These are phyloP conservation scores for Plasmodium gonderi DNA, from an alignment of 169 alveolate genomes.

Conservation along the genomic window DNA sequence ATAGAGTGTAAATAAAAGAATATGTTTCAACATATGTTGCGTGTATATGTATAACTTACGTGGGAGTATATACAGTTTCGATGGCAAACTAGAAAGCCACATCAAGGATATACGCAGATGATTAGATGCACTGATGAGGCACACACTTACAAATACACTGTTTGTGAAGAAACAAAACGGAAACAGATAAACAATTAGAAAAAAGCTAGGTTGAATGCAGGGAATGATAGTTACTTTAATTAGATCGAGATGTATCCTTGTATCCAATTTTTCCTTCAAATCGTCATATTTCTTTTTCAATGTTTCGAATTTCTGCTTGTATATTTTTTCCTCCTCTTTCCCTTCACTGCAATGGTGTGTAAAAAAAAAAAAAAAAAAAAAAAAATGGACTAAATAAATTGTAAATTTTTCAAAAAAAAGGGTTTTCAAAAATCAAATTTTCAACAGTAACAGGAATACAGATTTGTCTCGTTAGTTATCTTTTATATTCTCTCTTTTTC, in stretches of 20 bases:
- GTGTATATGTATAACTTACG: not conserved
- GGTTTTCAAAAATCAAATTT: not conserved
- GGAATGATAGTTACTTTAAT: slow-evolving; percentile 14
- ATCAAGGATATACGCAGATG: not conserved
- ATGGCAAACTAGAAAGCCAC: too few relatives aligned
- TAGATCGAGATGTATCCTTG: slow-evolving; percentile 27
- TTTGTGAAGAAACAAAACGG: not conserved
- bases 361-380: not conserved
- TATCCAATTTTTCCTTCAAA: slow-evolving; percentile 47
- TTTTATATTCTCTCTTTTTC: not conserved
- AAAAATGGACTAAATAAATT: not conserved
- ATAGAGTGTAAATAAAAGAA: not conserved
- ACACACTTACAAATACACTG: not conserved
- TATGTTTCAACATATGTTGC: not conserved
- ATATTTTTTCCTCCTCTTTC: not conserved
- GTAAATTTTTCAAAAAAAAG: not conserved
- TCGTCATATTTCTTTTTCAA: slow-evolving; percentile 37
- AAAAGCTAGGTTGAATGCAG: not conserved
- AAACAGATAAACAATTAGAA: not conserved
- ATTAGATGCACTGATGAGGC: not conserved
- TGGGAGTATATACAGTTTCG: too few relatives aligned
- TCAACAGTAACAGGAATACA: not conserved
- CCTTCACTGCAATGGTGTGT: not conserved
- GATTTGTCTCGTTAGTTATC: not conserved
- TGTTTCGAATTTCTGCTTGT: slow-evolving; percentile 22